A percentile compares a stretch with the other conserved stretches of the same genome.
Evolutionary conservation across 108 stramenopile species (phyloP).

Genomic region (Cyclostephanos tholiformis): DNA sequence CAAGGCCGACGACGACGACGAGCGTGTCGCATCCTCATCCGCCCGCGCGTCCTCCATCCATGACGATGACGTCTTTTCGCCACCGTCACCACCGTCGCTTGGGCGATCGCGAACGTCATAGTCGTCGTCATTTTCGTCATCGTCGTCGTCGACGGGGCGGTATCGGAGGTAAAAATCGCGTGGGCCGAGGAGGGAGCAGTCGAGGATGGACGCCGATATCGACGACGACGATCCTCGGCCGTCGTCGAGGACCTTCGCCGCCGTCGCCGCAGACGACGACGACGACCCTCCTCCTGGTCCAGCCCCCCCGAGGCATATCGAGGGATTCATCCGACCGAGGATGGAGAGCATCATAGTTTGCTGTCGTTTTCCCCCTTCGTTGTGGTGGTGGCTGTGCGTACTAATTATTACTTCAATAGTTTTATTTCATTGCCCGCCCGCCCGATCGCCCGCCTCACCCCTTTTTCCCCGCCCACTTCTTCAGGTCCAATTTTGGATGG

Average conservation of each 20-base stretch:
- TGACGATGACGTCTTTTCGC: too few relatives aligned
- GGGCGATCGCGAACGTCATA: not conserved
- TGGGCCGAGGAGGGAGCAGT: not conserved
- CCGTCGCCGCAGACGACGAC: not conserved
- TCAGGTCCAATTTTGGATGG: too few relatives aligned
- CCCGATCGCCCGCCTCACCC: too few relatives aligned
- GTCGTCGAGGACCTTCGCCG: not conserved
- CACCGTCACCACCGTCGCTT: not conserved
- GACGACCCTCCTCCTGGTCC: not conserved
- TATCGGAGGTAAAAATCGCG: not conserved
- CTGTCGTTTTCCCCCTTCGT: too few relatives aligned
- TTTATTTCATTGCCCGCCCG: too few relatives aligned
- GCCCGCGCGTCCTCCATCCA: too few relatives aligned
- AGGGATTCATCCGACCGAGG: conserved; percentile 24
- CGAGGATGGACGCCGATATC: not conserved
- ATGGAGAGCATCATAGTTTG: conserved; percentile 16
- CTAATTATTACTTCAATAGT: too few relatives aligned
- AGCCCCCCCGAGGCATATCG: conserved; percentile 20
- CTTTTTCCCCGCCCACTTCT: too few relatives aligned
- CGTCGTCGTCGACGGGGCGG: not conserved
- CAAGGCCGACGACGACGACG: too few relatives aligned
- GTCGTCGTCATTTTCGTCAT: not conserved
- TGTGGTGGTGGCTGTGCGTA: too few relatives aligned
- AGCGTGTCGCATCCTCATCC: too few relatives aligned
- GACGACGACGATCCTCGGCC: conserved; percentile 1